phyloP scores from a whole-genome alignment of 2,329 filamentous ascomycete species.

The Pseudocercospora eumusae region DNA sequence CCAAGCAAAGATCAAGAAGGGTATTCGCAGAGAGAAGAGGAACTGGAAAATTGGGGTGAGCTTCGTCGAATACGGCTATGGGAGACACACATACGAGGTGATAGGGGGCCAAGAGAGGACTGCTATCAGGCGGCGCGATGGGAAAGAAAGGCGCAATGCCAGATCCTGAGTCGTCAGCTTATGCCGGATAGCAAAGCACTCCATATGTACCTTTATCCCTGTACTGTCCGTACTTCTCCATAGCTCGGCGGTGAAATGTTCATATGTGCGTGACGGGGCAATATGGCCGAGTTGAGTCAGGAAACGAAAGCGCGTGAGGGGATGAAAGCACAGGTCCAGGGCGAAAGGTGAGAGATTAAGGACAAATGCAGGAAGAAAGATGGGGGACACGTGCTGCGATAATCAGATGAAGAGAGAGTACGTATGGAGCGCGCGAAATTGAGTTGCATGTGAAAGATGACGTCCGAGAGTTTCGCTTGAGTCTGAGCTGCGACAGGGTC shows the following conservation, averaged over 20 bases:
- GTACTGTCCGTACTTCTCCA: slow-evolving; percentile 96
- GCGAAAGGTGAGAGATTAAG: neutral
- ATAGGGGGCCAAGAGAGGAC: slow-evolving; percentile 60
- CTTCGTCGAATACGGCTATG: neutral
- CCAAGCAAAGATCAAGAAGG: slow-evolving; percentile 68
- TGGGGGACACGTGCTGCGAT: slow-evolving; percentile 5
- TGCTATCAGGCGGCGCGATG: slow-evolving; percentile 64
- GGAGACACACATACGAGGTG: slow-evolving; percentile 31
- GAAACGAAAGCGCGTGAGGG: neutral
- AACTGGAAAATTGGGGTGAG: slow-evolving; percentile 45
- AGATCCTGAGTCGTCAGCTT: slow-evolving; percentile 63
- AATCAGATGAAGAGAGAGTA: slow-evolving; percentile 7
- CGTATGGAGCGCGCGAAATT: too few species aligned
- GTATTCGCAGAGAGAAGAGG: slow-evolving; percentile 79
- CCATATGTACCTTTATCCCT: slow-evolving; percentile 72
- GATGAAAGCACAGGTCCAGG: neutral
- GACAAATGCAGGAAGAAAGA: neutral
- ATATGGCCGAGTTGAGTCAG: neutral
- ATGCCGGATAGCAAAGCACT: slow-evolving; percentile 8
- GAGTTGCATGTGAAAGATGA: slow-evolving; percentile 9
- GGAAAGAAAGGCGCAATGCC: slow-evolving; percentile 96
- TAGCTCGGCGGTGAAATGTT: slow-evolving; percentile 43
- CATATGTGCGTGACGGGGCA: slow-evolving; percentile 8
- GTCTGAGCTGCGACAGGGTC: neutral
- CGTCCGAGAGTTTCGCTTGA: neutral